A percentile compares a stretch with the other conserved stretches of the same genome.
phyloP scores from a whole-genome alignment of 257 asterid species.

The Fraxinus pennsylvanica region DNA sequence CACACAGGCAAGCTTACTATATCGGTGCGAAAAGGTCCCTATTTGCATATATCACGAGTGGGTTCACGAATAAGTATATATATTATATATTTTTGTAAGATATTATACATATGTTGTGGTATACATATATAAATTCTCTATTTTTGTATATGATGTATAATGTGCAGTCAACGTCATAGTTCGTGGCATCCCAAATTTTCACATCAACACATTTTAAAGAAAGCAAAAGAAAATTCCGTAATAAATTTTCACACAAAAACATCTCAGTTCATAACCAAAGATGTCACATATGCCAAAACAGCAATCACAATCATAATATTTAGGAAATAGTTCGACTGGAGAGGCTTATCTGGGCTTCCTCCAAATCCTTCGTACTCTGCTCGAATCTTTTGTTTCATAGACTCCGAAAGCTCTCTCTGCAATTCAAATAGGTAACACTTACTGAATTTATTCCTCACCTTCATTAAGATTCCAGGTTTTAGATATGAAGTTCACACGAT shows the following conservation, averaged over 20 bases:
- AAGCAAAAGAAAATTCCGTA: conserved; percentile 11
- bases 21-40: too few species aligned
- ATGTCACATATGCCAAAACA: conserved; percentile 79
- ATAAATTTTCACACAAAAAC: conserved; percentile 11
- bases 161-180: background rate
- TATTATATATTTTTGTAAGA: too few species aligned
- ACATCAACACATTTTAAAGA: background rate
- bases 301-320: conserved; percentile 79
- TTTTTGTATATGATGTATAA: background rate
- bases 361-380: conserved; percentile 89
- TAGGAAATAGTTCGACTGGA: conserved; percentile 82
- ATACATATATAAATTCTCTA: too few species aligned
- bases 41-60: too few species aligned
- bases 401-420: conserved; percentile 94
- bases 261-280: conserved; percentile 65
- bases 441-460: conserved; percentile 53
- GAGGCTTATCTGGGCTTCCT: conserved; percentile 99
- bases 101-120: too few species aligned
- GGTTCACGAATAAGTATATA: too few species aligned
- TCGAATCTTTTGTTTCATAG: conserved; percentile 90
- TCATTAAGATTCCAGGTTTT: conserved; percentile 44
- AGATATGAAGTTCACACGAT: conserved; percentile 45
- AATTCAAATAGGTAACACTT: conserved; percentile 64
- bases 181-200: background rate
- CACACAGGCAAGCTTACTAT: too few species aligned